A percentile compares a stretch with the other conserved stretches of the same genome.
Evolutionary conservation across 805 yeast species (phyloP).

Genomic region (Pichia sporocuriosa): DNA sequence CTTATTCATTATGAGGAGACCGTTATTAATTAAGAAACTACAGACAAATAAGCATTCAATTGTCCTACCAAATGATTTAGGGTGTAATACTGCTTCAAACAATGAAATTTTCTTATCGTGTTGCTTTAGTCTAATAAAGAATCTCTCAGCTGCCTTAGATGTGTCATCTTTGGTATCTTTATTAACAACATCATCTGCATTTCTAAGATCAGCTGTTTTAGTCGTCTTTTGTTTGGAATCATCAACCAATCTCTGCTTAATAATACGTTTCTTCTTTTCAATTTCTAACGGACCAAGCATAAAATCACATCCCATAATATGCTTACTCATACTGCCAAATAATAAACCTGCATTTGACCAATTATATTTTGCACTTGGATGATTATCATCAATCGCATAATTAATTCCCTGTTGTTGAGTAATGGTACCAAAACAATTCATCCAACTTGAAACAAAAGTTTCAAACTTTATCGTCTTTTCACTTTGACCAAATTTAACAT

Average conservation of each 20-base stretch:
- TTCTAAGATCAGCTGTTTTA: slow-evolving; percentile 50
- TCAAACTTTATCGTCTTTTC: slow-evolving; percentile 43
- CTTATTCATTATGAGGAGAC: slow-evolving; percentile 48
- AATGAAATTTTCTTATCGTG: slow-evolving; percentile 43
- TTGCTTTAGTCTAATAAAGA: slow-evolving; percentile 31
- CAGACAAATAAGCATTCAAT: slow-evolving; percentile 81
- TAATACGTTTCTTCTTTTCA: slow-evolving; percentile 41
- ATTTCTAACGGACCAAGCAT: slow-evolving; percentile 65
- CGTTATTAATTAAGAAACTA: slow-evolving; percentile 75
- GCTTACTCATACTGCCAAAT: slow-evolving; percentile 38
- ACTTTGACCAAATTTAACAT: slow-evolving; percentile 50
- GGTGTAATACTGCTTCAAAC: slow-evolving; percentile 65
- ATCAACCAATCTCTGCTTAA: slow-evolving; percentile 34
- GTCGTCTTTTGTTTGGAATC: slow-evolving; percentile 33
- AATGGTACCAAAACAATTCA: slow-evolving; percentile 27
- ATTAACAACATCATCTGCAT: slow-evolving; percentile 43
- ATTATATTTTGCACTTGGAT: slow-evolving; percentile 33
- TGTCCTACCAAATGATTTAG: slow-evolving; percentile 66
- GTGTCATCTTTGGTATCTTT: slow-evolving; percentile 49
- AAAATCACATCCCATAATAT: slow-evolving; percentile 50
- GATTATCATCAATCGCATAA: neutral
- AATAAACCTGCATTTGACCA: slow-evolving; percentile 57
- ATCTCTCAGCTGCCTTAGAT: slow-evolving; percentile 52
- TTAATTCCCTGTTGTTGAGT: slow-evolving; percentile 13
- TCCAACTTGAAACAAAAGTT: slow-evolving; percentile 39